Evolutionary conservation across 2,329 filamentous ascomycete species (phyloP).

Genomic region (Nannizzia gypsea): DNA sequence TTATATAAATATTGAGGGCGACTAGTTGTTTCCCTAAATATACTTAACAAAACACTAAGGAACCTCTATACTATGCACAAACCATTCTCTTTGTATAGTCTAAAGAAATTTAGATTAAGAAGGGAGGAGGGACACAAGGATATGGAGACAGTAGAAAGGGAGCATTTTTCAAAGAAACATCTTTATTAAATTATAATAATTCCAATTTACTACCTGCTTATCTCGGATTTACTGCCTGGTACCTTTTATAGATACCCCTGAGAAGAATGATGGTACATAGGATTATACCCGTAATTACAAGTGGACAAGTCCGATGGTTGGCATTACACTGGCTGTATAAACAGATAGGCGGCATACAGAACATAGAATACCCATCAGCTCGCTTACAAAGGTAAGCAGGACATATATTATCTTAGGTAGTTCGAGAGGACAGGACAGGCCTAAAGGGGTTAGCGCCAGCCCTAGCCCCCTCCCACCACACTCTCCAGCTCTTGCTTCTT

Average conservation of each 20-base stretch:
- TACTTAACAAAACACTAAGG: not conserved
- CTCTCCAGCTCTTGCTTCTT: not conserved
- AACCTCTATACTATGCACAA: not conserved
- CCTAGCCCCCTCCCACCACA: not conserved
- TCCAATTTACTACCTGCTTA: not conserved
- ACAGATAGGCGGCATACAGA: not conserved
- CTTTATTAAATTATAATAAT: not conserved
- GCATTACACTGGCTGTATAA: not conserved
- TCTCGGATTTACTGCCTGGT: not conserved
- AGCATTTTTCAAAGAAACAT: no score
- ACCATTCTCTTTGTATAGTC: not conserved
- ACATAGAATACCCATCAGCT: not conserved
- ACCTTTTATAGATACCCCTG: not conserved
- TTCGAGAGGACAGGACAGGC: not conserved
- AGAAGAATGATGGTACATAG: not conserved
- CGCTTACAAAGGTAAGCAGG: not conserved
- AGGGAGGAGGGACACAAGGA: not conserved
- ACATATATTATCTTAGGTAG: not conserved
- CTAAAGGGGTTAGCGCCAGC: not conserved
- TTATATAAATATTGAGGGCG: not conserved
- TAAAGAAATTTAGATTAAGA: not conserved
- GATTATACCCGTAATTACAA: not conserved
- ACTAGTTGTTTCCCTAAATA: not conserved
- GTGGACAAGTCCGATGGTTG: not conserved
- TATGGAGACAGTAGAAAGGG: not conserved